Conservation (phyloP, 1,284 basidiomycete genomes). For the Cutaneotrichosporon sp. region DNA sequence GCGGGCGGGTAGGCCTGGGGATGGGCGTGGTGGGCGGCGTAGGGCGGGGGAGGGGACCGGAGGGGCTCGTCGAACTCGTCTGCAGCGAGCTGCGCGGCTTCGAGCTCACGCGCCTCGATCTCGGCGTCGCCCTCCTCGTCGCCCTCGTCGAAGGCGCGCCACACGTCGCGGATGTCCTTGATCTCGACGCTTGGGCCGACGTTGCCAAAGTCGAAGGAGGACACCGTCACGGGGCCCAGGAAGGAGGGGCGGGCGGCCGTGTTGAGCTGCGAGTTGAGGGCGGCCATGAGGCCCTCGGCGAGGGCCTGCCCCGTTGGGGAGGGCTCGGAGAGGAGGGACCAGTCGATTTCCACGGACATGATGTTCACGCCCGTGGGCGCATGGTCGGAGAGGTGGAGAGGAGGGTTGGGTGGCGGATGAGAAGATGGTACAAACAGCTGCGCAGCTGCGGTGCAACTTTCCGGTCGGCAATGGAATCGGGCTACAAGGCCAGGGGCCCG, state of each 20-base stretch:
- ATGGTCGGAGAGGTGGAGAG: no score
- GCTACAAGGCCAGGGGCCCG: not conserved
- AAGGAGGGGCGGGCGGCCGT: conserved; percentile 78
- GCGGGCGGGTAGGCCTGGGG: not conserved
- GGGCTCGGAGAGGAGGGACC: conserved; percentile 54
- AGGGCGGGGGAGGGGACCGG: not conserved
- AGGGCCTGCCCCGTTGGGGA: conserved; percentile 58
- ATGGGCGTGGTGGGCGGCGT: not conserved
- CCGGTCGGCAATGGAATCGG: not conserved
- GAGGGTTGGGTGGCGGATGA: not conserved
- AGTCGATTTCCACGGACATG: conserved; percentile 61
- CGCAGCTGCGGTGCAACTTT: not conserved
- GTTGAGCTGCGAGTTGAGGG: conserved; percentile 78
- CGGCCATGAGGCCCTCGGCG: conserved; percentile 67
- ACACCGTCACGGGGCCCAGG: conserved; percentile 85
- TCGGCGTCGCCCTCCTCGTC: conserved; percentile 64
- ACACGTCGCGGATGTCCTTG: conserved; percentile 88
- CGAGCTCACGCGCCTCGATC: conserved; percentile 24
- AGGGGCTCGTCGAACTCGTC: conserved; percentile 6
- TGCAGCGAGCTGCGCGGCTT: not conserved
- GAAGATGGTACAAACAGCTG: not conserved
- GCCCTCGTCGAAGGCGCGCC: conserved; percentile 82
- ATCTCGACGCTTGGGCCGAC: conserved; percentile 82
- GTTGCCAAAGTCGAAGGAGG: conserved; percentile 83
- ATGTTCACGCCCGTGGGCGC: conserved; percentile 7